Evolutionary conservation across 768 basidiomycete species (phyloP).

Genomic region (Hericium rajendrae): DNA sequence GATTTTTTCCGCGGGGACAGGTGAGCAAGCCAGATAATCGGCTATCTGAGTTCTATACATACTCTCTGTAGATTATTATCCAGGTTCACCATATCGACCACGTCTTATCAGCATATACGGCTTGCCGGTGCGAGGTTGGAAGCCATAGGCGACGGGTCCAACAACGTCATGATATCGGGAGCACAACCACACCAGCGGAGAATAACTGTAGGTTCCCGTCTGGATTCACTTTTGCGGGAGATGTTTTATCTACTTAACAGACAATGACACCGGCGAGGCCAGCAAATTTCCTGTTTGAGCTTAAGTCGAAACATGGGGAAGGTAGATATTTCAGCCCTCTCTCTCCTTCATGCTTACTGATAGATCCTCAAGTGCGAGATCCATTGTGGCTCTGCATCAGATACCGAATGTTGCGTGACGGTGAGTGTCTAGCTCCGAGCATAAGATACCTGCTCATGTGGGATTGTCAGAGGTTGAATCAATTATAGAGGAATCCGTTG

Average conservation of each 20-base stretch:
- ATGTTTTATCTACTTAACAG: conserved; percentile 29
- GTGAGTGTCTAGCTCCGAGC: conserved; percentile 28
- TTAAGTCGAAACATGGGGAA: conserved; percentile 55
- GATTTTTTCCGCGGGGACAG: conserved; percentile 88
- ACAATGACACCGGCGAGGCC: conserved; percentile 68
- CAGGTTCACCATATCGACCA: conserved; percentile 82
- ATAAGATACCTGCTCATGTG: not conserved
- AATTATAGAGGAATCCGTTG: conserved; percentile 43
- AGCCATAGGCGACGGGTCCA: conserved; percentile 29
- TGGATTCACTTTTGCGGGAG: not conserved
- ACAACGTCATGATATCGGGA: conserved; percentile 43
- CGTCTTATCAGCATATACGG: conserved; percentile 70
- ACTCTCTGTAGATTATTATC: conserved; percentile 61
- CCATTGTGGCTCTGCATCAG: conserved; percentile 53
- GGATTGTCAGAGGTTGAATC: conserved; percentile 53
- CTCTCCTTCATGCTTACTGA: not conserved
- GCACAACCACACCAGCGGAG: conserved; percentile 36
- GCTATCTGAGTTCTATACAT: not conserved
- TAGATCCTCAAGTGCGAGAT: conserved; percentile 42
- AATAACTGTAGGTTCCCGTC: conserved; percentile 34
- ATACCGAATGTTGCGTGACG: conserved; percentile 79
- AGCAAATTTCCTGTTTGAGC: conserved; percentile 70
- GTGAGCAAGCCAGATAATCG: conserved; percentile 29
- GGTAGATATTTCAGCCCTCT: conserved; percentile 28
- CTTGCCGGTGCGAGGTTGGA: conserved; percentile 52